Evolutionary conservation across 768 basidiomycete genomes (phyloP).

Genomic region (Psilocybe cyanescens): DNA sequence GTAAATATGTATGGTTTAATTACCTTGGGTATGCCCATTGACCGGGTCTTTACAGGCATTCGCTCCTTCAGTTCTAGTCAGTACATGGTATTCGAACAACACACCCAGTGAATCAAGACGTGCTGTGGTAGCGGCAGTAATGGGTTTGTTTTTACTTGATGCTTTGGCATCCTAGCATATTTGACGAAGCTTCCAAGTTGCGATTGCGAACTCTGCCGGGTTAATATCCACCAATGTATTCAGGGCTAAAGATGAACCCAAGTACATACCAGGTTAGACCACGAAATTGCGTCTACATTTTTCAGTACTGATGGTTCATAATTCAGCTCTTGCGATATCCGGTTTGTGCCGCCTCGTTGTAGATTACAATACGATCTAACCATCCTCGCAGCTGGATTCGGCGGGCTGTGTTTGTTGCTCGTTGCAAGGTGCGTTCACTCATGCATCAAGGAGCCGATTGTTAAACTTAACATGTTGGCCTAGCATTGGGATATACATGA

Average conservation of each 20-base stretch:
- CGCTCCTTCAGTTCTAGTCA: conserved; percentile 49
- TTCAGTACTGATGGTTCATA: neutral
- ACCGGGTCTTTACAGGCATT: conserved; percentile 36
- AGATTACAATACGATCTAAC: neutral
- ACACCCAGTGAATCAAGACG: conserved; percentile 51
- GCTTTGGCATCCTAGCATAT: neutral
- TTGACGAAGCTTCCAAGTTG: conserved; percentile 33
- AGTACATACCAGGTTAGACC: conserved; percentile 45
- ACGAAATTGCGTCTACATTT: neutral
- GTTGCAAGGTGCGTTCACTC: conserved; percentile 36
- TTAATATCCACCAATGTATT: conserved; percentile 57
- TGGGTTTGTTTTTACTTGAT: conserved; percentile 35
- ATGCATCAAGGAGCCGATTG: neutral
- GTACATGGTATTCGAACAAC: conserved; percentile 51
- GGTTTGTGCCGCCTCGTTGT: conserved; percentile 29
- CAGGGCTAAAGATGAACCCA: conserved; percentile 51
- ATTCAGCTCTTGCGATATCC: conserved; percentile 45
- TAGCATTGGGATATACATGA: conserved; percentile 52
- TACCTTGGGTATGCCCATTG: neutral
- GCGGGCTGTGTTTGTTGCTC: conserved; percentile 46
- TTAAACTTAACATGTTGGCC: conserved; percentile 7
- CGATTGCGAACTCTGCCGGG: conserved; percentile 51
- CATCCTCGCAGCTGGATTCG: conserved; percentile 43
- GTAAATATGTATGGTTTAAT: conserved; percentile 27
- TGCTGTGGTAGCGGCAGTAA: conserved; percentile 54